phyloP scores from a whole-genome alignment of 176 grass and related monocot species.

The Oryza australiensis region DNA sequence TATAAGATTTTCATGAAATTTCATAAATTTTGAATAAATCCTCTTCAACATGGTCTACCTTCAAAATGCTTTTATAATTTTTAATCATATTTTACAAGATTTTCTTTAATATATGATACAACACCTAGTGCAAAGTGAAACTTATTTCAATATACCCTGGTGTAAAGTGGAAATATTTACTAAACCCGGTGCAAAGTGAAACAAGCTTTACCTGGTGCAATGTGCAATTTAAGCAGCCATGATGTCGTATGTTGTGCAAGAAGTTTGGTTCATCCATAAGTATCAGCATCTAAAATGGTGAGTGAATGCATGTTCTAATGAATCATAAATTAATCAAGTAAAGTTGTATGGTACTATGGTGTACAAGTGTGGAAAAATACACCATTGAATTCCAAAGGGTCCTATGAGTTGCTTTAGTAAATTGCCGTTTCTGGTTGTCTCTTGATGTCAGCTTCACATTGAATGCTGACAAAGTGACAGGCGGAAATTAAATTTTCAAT shows the following conservation, averaged over 20 bases:
- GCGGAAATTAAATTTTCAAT: not conserved
- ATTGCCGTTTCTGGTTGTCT: not conserved
- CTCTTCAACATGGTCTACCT: too few relatives aligned
- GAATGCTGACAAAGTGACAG: not conserved
- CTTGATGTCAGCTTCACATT: not conserved
- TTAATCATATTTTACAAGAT: too few relatives aligned
- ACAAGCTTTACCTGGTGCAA: too few relatives aligned
- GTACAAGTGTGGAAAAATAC: slow-evolving; percentile 5
- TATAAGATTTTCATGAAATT: too few relatives aligned
- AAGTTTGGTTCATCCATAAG: not conserved
- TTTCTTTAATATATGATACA: too few relatives aligned
- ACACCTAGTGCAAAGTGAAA: too few relatives aligned
- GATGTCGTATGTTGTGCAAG: not conserved
- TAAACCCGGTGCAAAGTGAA: too few relatives aligned
- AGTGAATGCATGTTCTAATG: not conserved
- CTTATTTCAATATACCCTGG: too few relatives aligned
- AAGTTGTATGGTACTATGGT: not conserved
- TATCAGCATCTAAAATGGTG: not conserved
- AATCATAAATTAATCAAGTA: not conserved
- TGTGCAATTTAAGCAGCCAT: not conserved
- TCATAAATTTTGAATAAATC: too few relatives aligned
- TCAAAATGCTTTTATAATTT: too few relatives aligned
- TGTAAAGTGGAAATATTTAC: too few relatives aligned
- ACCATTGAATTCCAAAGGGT: not conserved
- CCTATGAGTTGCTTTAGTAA: not conserved